Evolutionary conservation across 1,284 basidiomycete genomes (phyloP), one percentile per base, ranked within the genome.

Genomic region (Sanghuangporus sanghuang): DNA sequence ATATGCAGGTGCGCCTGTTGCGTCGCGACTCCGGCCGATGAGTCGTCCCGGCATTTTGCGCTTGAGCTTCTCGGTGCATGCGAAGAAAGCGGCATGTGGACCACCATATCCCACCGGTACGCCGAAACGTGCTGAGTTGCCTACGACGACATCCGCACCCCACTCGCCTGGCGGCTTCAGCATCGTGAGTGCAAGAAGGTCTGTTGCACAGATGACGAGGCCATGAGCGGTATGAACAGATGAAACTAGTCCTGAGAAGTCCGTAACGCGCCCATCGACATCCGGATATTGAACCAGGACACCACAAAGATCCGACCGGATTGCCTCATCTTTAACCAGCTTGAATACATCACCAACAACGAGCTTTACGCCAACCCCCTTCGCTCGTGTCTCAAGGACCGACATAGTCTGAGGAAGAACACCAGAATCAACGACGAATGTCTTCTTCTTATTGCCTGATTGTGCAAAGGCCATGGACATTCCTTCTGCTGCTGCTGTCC

Each of bases 141-240:
- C 96, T 60, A 96, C 81, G 2, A 95, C 96, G 68, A 99, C 89
- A 75, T 99, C 96, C 40, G 95, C 96, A 57, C 96, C 96, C 94
- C 96, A 98, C 80, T 98, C 96, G 64, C 96, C 96, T 11, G 96
- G 96, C 27, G 96, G 94, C 73, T 93, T 95, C 70, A 99, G 83
- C 83, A 95, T 85, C 7, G 96, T 95, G 71, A 98, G 80, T 1
- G 96, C 94, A 36, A 99, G 81, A 57, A 99, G 84, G 76, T 99
- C 96, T 12, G 94, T 94, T 11, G 95, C 95, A 68, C 90, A 93
- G 23, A 92, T 84, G 59, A 96, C 85, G 66, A 98, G 83, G 50
- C 84, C 95, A 44, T 91, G 91, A 18, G 81, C 72, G n/a, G 81
- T 78, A 74, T 98, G 96, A 40, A 91, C 84, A 32, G 84, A 80